Base-by-base conservation (phyloP, 2,329 filamentous ascomycete genomes). In the Fusarium citri region DNA sequence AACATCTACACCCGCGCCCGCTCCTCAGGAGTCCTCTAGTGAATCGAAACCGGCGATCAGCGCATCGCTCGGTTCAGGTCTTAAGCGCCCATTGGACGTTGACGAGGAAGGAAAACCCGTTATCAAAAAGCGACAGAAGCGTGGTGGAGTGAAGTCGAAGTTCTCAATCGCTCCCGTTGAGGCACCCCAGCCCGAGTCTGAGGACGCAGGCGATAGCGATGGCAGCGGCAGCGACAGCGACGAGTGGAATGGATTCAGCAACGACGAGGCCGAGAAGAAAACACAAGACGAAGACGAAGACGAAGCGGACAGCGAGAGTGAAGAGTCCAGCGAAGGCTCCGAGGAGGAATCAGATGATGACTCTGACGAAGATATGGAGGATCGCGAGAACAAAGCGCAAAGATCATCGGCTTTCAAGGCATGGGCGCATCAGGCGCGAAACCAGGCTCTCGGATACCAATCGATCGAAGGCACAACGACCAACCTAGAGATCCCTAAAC, bases 371-470 rank as follows among this genome's bases (percentile, higher is more conserved):
- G 76, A 74, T 1, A 75, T 77, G 51, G 74, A 76, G 23, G 78
- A 78, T 14, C 78, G 80, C 10, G 74, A 73, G 22, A 69, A 69
- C 34, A 75, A 77, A 48, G 73, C 76, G 18, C 77, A 79, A 71
- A 81, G 64, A 78, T 78, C 80, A 9, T 89, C 87, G 3, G 94
- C 93, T 1, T 99, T 99, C 85, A 98, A 98, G 79, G 87, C 91
- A 4, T 99, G 96, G 96, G 96, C 96, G 22, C 89, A 91, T 30
- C 89, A 93, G 73, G 92, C 96, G 79, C 88, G 94, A 60, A 97
- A 98, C 74, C 88, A 95, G 73, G 91, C 92, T 7, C 83, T 97
- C 31, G 94, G 94, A 0, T 90, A 87, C 71, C 72, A 85, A 60
- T 83, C 87, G 5, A 79, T 81, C 40, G 80, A 84, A 15, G 79